Conservation (phyloP, 495 filamentous ascomycete species). For the Trichoderma reesei region DNA sequence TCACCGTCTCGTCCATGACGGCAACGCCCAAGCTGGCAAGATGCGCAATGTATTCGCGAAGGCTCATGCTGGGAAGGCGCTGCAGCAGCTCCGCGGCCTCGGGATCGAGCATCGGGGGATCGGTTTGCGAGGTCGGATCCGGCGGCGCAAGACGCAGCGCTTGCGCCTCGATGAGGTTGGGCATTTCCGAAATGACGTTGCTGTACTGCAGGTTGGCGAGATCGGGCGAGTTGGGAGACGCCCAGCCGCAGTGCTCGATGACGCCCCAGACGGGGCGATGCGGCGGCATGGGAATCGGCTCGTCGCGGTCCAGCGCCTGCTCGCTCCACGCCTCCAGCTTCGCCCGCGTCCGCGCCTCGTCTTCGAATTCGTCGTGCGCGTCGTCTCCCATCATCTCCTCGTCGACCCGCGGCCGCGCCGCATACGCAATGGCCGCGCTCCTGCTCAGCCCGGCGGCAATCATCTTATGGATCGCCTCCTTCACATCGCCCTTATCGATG, state of each 20-base stretch:
- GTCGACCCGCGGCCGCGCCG: constrained; percentile 55
- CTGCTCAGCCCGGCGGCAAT: constrained; percentile 59
- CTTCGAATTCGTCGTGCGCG: background rate
- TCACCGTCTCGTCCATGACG: constrained; percentile 41
- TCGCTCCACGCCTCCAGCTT: background rate
- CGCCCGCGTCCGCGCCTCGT: constrained; percentile 11
- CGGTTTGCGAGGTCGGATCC: constrained; percentile 37
- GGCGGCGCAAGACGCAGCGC: constrained; percentile 71
- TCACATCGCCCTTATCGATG: constrained; percentile 68
- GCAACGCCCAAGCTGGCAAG: constrained; percentile 61
- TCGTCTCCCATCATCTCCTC: background rate
- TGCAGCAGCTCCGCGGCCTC: constrained; percentile 61
- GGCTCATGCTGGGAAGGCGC: constrained; percentile 59
- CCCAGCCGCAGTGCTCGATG: constrained; percentile 84
- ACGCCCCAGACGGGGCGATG: constrained; percentile 56
- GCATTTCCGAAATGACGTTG: constrained; percentile 74
- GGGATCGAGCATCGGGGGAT: constrained; percentile 38
- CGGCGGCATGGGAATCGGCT: constrained; percentile 22
- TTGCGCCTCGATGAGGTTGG: constrained; percentile 87
- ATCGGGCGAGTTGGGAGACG: constrained; percentile 61
- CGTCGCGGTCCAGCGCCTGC: constrained; percentile 17
- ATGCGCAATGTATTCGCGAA: constrained; percentile 69
- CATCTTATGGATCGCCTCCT: constrained; percentile 60
- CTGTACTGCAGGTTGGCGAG: constrained; percentile 71
- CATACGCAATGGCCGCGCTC: constrained; percentile 75